These are phyloP conservation scores for Mollisia scopiformis DNA, from an alignment of 2,329 filamentous ascomycete species.

Conservation along the genomic window DNA sequence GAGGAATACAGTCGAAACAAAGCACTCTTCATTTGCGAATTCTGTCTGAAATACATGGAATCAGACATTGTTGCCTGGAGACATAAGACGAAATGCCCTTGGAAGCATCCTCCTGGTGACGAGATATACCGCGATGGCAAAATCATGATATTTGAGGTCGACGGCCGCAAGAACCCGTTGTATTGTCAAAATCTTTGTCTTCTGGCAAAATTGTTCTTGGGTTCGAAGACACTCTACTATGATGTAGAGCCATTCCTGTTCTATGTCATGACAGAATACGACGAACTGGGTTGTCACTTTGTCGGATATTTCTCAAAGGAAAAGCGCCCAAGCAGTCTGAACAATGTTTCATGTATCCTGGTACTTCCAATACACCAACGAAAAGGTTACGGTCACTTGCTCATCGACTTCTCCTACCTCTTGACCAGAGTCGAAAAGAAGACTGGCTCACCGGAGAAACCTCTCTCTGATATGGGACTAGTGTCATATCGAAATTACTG, in stretches of 20 bases:
- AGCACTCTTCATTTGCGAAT: conserved; percentile 98
- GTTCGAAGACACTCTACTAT: conserved; percentile 97
- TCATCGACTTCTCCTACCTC: conserved; percentile 98
- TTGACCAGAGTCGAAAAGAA: conserved; percentile 91
- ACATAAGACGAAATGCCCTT: conserved; percentile 95
- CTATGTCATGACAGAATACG: conserved; percentile 94
- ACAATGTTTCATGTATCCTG: conserved; percentile 97
- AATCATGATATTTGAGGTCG: conserved; percentile 95
- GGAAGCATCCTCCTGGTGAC: conserved; percentile 95
- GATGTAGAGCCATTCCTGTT: conserved; percentile 97
- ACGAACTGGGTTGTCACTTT: conserved; percentile 90
- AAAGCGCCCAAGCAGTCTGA: conserved; percentile 90
- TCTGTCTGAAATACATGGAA: conserved; percentile 99
- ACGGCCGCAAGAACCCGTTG: conserved; percentile 95
- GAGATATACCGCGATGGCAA: conserved; percentile 94
- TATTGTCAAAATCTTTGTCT: conserved; percentile 98
- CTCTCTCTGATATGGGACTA: conserved; percentile 94
- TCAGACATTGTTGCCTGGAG: conserved; percentile 98
- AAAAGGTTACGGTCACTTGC: conserved; percentile 93
- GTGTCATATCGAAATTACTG: conserved; percentile 98
- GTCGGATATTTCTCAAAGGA: conserved; percentile 99
- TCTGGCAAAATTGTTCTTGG: conserved; percentile 94
- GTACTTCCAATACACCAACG: conserved; percentile 96
- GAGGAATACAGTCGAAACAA: conserved; percentile 98
- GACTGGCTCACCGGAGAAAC: conserved; percentile 95